phyloP scores from a whole-genome alignment of 805 yeast species.

The Metschnikowia proteae region DNA sequence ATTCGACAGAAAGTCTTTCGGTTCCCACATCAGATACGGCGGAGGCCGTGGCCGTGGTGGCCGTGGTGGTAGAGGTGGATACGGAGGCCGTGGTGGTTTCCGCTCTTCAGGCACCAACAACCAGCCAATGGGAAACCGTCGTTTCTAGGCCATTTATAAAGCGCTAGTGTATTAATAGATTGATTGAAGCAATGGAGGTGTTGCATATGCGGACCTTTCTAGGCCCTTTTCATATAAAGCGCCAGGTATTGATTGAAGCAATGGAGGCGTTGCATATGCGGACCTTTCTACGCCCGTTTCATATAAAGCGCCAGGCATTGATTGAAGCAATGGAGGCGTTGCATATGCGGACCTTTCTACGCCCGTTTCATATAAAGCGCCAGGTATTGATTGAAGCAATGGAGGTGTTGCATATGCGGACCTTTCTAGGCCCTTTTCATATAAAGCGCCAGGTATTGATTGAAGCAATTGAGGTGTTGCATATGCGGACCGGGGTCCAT shows the following conservation, averaged over 20 bases:
- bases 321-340: background rate
- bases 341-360: slow-evolving; percentile 20
- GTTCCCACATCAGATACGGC: slow-evolving; percentile 50
- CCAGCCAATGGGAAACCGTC: slow-evolving; percentile 49
- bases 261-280: no score
- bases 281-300: slow-evolving; percentile 21
- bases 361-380: background rate
- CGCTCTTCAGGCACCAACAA: slow-evolving; percentile 48
- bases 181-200: background rate
- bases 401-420: no score
- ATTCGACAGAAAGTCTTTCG: slow-evolving; percentile 62
- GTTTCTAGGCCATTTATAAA: slow-evolving; percentile 26
- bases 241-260: background rate
- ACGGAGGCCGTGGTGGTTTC: slow-evolving; percentile 44
- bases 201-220: slow-evolving; percentile 18
- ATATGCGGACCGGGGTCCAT: no score
- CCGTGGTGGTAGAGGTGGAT: slow-evolving; percentile 43
- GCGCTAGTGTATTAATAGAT: slow-evolving; percentile 2
- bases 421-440: slow-evolving; percentile 25
- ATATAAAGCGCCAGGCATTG: background rate
- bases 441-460: background rate
- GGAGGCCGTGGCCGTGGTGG: slow-evolving; percentile 28
- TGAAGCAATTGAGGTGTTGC: background rate
- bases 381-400: background rate
- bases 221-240: slow-evolving; percentile 6